These are phyloP conservation scores for Gossypium lobatum DNA, from an alignment of 441 rosid species.

Conservation along the genomic window DNA sequence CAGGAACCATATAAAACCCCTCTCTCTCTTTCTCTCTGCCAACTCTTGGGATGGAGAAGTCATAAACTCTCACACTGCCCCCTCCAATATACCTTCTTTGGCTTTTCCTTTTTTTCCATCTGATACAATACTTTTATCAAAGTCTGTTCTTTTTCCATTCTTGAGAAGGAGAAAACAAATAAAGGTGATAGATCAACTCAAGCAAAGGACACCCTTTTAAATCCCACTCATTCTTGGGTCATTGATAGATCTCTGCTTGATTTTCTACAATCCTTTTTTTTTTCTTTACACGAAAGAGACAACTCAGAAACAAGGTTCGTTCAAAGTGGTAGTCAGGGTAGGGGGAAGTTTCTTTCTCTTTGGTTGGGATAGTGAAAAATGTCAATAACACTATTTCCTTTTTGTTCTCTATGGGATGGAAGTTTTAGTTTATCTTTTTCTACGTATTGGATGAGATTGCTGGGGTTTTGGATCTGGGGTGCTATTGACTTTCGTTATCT, in stretches of 20 bases:
- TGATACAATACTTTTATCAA: neutral
- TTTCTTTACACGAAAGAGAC: constrained; percentile 32
- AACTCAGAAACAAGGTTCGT: constrained; percentile 29
- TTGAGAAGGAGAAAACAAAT: constrained; percentile 12
- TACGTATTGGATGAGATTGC: constrained; percentile 9
- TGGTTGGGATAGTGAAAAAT: neutral
- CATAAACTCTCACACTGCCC: constrained; percentile 9
- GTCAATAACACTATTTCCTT: neutral
- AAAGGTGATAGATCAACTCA: constrained; percentile 15
- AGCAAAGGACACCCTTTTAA: constrained; percentile 16
- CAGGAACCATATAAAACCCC: constrained; percentile 25
- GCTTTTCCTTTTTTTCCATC: constrained; percentile 8
- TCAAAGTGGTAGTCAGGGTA: neutral
- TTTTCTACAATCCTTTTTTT: constrained; percentile 18
- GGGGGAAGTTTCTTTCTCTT: neutral
- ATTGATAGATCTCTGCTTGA: constrained; percentile 15
- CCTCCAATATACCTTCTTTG: neutral
- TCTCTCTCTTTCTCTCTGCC: neutral
- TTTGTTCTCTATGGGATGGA: constrained; percentile 2
- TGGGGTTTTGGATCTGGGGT: constrained; percentile 28
- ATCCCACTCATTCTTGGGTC: constrained; percentile 15
- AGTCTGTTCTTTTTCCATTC: constrained; percentile 8
- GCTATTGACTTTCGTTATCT: constrained; percentile 33
- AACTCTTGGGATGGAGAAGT: constrained; percentile 22
- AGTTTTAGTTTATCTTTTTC: constrained; percentile 2